Evolutionary conservation across 768 basidiomycete genomes (phyloP), one percentile per base, ranked within the genome.

Genomic region (Boletus barrowsii): DNA sequence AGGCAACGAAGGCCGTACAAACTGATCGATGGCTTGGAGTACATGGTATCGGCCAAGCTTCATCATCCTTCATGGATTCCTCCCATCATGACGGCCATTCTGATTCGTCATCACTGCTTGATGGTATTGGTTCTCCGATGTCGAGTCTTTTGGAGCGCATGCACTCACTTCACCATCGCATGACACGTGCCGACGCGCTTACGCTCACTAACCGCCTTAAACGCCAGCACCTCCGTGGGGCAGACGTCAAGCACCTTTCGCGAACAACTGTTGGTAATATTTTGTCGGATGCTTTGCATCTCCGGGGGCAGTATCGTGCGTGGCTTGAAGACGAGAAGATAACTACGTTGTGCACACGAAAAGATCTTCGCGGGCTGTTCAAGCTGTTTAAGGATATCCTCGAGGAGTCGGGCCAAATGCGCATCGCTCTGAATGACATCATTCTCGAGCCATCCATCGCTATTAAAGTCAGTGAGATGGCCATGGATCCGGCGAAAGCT

Each of bases 161-260:
- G 44, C 69, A 76, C 24, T 75, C 78, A 26, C 73, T 98, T 4
- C 77, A 94, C 54, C 75, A 78, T 26, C 82, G 83, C 35, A 72
- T 91, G 51, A 73, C 77, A 40, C 76, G 88, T 57, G 87, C 94
- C 1, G 95, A 98, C 61, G 87, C 95, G 2, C 77, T 87, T 20
- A 93, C 92, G 2, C 76, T 98, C 40, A 92, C 91, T 32, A 90
- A 89, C 58, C 86, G 97, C 26, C 76, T 98, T 26, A 95, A 92
- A 71, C 87, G 93, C 52, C 95, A 98, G 61, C 84, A 94, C 62
- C 78, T 98, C 18, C 82, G 82, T 54, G 88, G 87, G 22, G 88
- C 92, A 10, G 93, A 97, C 60, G 80, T 98, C 30, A 82, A 84
- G 30, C 88, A 97, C 67, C 78, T 98, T 17, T 95, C 93, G 0